phyloP scores from a whole-genome alignment of 306 rosid species.

The Gleditsia sinensis region DNA sequence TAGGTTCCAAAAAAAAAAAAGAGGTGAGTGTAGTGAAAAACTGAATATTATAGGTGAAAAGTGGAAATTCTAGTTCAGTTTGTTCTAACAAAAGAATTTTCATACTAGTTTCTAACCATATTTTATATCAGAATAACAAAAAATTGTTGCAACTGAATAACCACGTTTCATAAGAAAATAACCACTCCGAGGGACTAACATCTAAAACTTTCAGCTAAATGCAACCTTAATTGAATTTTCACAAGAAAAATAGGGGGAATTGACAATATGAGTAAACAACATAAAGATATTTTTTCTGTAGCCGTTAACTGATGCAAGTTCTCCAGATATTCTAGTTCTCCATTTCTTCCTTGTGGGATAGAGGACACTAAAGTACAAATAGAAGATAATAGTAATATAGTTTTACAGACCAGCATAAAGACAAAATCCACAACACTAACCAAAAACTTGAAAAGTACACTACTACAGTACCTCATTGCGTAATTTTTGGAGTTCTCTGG shows the following conservation, averaged over 20 bases:
- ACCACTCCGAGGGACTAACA: slow-evolving; percentile 18
- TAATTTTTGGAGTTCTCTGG: slow-evolving; percentile 86
- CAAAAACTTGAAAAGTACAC: slow-evolving; percentile 12
- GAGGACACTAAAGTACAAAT: background rate
- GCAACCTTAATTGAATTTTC: slow-evolving; percentile 13
- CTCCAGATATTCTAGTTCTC: background rate
- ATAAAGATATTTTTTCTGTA: background rate
- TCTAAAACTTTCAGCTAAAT: background rate
- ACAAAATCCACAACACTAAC: slow-evolving; percentile 4
- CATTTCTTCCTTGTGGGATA: background rate
- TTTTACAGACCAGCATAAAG: background rate
- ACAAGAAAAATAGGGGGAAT: background rate
- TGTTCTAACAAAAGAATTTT: slow-evolving; percentile 8
- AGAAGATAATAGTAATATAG: background rate
- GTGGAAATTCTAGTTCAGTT: slow-evolving; percentile 1
- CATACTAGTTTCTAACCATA: slow-evolving; percentile 5
- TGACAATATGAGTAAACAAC: slow-evolving; percentile 12
- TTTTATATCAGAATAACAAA: background rate
- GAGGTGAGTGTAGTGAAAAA: background rate
- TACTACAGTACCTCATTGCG: slow-evolving; percentile 76
- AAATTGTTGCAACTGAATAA: background rate
- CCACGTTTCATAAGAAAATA: background rate
- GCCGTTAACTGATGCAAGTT: background rate
- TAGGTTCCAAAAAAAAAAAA: background rate
- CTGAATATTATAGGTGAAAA: background rate